phyloP scores from a whole-genome alignment of 495 filamentous ascomycete species.

The Acidiella bohemica region DNA sequence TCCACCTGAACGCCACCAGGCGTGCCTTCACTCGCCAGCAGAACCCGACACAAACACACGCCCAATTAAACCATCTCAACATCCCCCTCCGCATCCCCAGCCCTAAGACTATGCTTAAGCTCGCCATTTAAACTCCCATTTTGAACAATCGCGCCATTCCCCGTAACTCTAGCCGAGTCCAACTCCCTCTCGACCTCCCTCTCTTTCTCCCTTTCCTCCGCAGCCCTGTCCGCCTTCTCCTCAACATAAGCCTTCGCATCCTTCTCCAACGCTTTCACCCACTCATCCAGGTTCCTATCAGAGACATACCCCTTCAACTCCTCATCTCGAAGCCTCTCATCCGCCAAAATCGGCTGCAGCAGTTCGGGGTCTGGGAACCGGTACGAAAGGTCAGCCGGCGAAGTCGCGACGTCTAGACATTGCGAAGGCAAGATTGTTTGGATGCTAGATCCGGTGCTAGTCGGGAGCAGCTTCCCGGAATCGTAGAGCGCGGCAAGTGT shows the following conservation, averaged over 20 bases:
- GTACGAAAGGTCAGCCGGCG: slow-evolving; percentile 18
- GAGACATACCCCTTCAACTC: slow-evolving; percentile 19
- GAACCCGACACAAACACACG: too few relatives aligned
- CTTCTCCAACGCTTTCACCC: slow-evolving; percentile 20
- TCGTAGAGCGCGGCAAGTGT: slow-evolving; percentile 38
- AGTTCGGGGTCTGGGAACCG: slow-evolving; percentile 22
- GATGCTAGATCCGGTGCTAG: slow-evolving; percentile 1
- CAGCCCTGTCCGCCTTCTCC: slow-evolving; percentile 10
- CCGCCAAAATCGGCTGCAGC: slow-evolving; percentile 22
- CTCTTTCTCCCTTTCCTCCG: slow-evolving; percentile 13
- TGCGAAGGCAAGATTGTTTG: slow-evolving; percentile 20
- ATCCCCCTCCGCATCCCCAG: slow-evolving; percentile 9
- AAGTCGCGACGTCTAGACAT: slow-evolving; percentile 23
- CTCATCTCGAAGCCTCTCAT: slow-evolving; percentile 28
- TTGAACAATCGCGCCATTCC: too few relatives aligned
- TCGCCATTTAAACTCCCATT: slow-evolving; percentile 9
- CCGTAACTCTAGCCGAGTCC: background rate
- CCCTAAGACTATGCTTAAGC: slow-evolving; percentile 4
- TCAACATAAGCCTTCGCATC: slow-evolving; percentile 15
- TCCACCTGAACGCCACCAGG: too few relatives aligned
- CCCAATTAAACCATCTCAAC: slow-evolving; percentile 3
- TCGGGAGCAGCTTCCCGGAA: slow-evolving; percentile 12
- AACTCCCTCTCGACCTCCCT: slow-evolving; percentile 1
- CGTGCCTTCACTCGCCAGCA: too few relatives aligned
- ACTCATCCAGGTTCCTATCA: slow-evolving; percentile 25